Base-by-base conservation (phyloP, 2,329 filamentous ascomycete genomes). In the Sclerotinia glacialis region DNA sequence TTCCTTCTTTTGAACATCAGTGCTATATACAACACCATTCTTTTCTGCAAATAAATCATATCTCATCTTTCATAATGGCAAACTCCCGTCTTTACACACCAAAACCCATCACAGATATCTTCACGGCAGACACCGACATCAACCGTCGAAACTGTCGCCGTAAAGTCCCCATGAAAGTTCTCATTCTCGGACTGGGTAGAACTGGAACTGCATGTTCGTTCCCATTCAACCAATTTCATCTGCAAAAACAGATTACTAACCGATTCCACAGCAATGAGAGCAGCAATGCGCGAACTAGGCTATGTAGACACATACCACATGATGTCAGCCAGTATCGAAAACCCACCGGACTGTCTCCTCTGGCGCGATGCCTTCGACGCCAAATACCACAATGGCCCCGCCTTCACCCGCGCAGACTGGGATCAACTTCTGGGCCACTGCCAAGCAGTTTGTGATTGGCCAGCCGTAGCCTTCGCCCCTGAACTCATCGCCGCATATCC, bases 281-380 rank as follows among this genome's bases (percentile, higher is more conserved):
- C 83, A 53, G 88, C 89, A 26, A 83, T 91, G 75, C 83, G 87
- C 74, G 80, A 85, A 72, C 81, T 91, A 50, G 88, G 88, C 69
- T 90, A 87, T 76, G 80, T 84, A 72, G 86, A 89, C 76, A 88
- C 85, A 68, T 90, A 91, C 81, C 89, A 91, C 80, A 89, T 89
- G 87, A 88, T 89, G 85, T 87, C 83, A 72, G 86, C 84, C 71
- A 86, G 84, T 67, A 85, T 89, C 68, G 87, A 90, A 78, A 90
- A 89, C 77, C 85, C 85, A 14, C 85, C 84, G 31, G 88, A 90
- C 73, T 85, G 84, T 65, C 79, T 89, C 52, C 63, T 90, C 79
- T 91, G 89, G 89, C 85, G 86, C 78, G 86, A 90, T 69, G 88
- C 88, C 37, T 82, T 91, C 65, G 79, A 80, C 23, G 86, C 86